Evolutionary conservation across 768 basidiomycete genomes (phyloP), one percentile per base, ranked within the genome.

Genomic region (Suillus luteus): DNA sequence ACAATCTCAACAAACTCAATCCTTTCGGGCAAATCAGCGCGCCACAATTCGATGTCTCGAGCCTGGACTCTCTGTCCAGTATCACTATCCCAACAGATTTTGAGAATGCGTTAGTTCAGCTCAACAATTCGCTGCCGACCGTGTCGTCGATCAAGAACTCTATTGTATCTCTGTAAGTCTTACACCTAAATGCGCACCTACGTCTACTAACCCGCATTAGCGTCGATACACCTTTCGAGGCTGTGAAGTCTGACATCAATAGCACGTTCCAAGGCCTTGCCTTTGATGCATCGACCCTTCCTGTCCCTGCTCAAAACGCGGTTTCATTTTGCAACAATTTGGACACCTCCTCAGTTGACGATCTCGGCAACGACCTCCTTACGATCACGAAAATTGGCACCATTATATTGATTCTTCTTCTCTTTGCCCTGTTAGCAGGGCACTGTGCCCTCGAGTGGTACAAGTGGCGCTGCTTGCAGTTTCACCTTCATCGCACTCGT

Each of bases 181-280:
- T n/a, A 17, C 27, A 27, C 1, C 11, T 1, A 27, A 58, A 17
- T 31, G 27, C 52, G 52, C 52, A 38, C 60, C 12, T 27, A 24
- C 41, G 24, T 61, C 61, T 62, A 62, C 54, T 5, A 41, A 58
- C 27, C 37, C 27, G 10, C 64, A 11, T 5, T 59, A 94, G 90
- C 62, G 84, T 97, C 67, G 86, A 91, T 71, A 89, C 84, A 0
- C 96, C 96, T 0, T 97, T 99, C 71, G 92, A 97, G 70, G 79
- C 86, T 3, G 75, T 98, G 60, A 97, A 95, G 75, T 80, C 86
- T 65, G 92, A 96, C 58, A 95, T 99, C 75, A 96, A 96, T 72
- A 82, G 88, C 63, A 95, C 94, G 0, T 91, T 97, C 66, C 71
- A 82, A 37, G 83, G 83, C n/a, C 80, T 96, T 46, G 78, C 81